Evolutionary conservation across 2,329 filamentous ascomycete genomes (phyloP).

Genomic region (Graphium sp.): DNA sequence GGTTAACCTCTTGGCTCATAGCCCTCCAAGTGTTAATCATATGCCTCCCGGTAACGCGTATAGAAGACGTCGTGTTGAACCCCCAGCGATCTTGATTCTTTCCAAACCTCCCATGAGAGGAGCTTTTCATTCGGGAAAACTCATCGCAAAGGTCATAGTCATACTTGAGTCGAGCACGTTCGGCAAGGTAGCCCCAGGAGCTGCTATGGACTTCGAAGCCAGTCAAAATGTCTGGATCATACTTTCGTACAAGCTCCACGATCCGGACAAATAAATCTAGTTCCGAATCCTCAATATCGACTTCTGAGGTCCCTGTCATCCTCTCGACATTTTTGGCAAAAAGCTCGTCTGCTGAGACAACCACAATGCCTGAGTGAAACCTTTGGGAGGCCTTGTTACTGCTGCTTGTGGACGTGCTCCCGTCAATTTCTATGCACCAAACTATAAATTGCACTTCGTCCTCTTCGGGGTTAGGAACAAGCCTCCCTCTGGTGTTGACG

Average conservation of each 20-base stretch:
- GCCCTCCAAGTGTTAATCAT: constrained; percentile 96
- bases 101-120: constrained; percentile 69
- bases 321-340: constrained; percentile 45
- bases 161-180: constrained; percentile 71
- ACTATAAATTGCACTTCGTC: constrained; percentile 82
- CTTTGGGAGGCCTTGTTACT: too few relatives aligned
- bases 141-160: constrained; percentile 86
- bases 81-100: constrained; percentile 85
- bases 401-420: too few relatives aligned
- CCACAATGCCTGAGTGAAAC: constrained; percentile 52
- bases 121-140: constrained; percentile 71
- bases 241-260: constrained; percentile 65
- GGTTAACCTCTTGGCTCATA: constrained; percentile 81
- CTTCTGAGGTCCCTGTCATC: constrained; percentile 37
- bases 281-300: constrained; percentile 63
- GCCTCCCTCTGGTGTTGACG: constrained; percentile 65
- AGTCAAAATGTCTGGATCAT: constrained; percentile 84
- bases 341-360: constrained; percentile 45
- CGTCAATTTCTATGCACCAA: constrained; percentile 51
- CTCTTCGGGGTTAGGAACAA: constrained; percentile 77
- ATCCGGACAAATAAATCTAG: constrained; percentile 73
- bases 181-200: constrained; percentile 92
- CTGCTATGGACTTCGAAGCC: constrained; percentile 88
- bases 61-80: constrained; percentile 83
- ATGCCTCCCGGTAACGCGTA: constrained; percentile 82